Base-by-base conservation (phyloP, 1,139 yeast species). In the Geotrichum bryndzae region DNA sequence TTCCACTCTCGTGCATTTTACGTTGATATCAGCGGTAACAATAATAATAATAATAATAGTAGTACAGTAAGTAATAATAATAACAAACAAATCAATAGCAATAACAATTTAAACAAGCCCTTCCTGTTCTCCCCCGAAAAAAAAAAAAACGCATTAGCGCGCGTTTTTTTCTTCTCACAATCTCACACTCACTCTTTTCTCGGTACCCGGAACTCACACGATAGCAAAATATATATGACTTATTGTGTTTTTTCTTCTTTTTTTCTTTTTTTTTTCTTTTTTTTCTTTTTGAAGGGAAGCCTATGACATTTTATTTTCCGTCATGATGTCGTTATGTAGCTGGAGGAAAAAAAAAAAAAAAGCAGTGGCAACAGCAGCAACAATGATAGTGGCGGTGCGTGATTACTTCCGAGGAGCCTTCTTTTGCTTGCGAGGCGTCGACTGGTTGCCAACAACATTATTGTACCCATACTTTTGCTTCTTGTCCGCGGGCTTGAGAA, bases 401-500 rank as follows among this genome's bases (percentile, higher is more conserved):
- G 23, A 25, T 48, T 22, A 48, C 51, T 22, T 22, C 25, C 53
- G 53, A 38, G 53, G 29, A 22, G 55, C 31, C 48, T 58, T 58
- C 58, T 58, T 58, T 41, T 58, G 58, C 38, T 58, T 58, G 57
- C 58, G 61, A 11, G 61, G 61, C 35, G 61, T 58, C 11, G 45
- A 57, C 46, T 58, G 61, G 23, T 54, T 51, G 51, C 57, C 57
- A n/a, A 50, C 57, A n/a, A 50, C 57, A 41, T 53, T 59, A 67
- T 80, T 81, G 68, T 84, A 82, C 60, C 82, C 80, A 68, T 84
- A 86, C 77, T 88, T 87, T 68, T 88, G 88, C 75, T 87, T 87
- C 83, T 94, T 94, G 76, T 94, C 98, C 57, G 98, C 97, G 48
- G 98, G 99, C 76, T 94, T 97, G 64, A 94, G 79, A 65, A 94